These are phyloP conservation scores for Cercophora scortea DNA, from an alignment of 495 filamentous ascomycete genomes.

Conservation along the genomic window DNA sequence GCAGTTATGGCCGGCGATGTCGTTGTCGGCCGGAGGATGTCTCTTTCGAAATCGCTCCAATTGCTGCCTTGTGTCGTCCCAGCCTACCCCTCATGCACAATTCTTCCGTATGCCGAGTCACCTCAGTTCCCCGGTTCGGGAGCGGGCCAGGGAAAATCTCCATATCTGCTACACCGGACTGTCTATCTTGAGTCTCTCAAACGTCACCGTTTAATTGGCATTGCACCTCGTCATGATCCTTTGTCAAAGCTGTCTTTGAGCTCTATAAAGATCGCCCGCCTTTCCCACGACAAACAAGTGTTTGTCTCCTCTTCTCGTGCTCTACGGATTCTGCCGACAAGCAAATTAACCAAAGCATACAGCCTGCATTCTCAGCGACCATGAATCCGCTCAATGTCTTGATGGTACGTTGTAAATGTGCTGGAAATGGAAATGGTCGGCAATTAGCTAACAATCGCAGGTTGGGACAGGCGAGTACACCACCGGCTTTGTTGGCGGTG, in stretches of 20 bases:
- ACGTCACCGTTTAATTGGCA: too few relatives aligned
- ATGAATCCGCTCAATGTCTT: constrained; percentile 79
- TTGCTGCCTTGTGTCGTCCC: background rate
- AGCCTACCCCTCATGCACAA: background rate
- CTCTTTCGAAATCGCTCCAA: constrained; percentile 2
- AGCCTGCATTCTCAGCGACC: constrained; percentile 8
- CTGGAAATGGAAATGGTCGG: background rate
- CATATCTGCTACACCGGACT: background rate
- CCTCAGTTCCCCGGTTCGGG: background rate
- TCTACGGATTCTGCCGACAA: too few relatives aligned
- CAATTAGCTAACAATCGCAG: constrained; percentile 29
- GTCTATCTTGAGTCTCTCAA: too few relatives aligned
- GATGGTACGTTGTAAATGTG: constrained; percentile 52
- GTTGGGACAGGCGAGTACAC: constrained; percentile 95
- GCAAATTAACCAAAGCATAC: background rate
- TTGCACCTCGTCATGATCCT: too few relatives aligned
- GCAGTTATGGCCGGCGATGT: too few relatives aligned
- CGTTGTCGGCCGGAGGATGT: background rate
- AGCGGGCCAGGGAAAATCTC: background rate
- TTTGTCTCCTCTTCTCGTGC: too few relatives aligned
- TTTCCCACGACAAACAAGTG: too few relatives aligned
- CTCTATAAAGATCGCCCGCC: too few relatives aligned
- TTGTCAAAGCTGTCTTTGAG: too few relatives aligned
- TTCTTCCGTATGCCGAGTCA: background rate
- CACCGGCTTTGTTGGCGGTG: constrained; percentile 77